Evolutionary conservation across 2,329 filamentous ascomycete species (phyloP).

Genomic region (Aureobasidium sp.): DNA sequence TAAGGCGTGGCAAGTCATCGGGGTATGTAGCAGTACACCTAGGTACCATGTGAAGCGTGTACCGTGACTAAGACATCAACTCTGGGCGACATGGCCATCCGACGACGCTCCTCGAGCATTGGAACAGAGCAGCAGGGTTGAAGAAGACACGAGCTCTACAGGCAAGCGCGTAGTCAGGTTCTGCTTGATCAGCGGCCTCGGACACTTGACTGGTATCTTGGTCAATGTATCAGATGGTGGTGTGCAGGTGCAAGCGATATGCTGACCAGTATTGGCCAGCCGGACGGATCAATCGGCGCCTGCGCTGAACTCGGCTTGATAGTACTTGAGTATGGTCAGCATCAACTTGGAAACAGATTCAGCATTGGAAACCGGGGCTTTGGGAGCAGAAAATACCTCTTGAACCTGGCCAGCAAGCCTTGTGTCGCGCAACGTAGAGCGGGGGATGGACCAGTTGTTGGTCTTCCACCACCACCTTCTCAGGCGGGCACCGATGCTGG

Average conservation of each 20-base stretch:
- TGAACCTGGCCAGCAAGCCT: slow-evolving; percentile 30
- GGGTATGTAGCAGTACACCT: neutral
- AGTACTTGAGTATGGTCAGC: slow-evolving; percentile 20
- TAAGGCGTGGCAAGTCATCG: neutral
- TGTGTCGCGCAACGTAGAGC: slow-evolving; percentile 23
- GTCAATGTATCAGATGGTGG: too few relatives aligned
- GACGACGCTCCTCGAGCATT: too few relatives aligned
- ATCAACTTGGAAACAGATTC: slow-evolving; percentile 14
- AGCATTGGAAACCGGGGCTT: neutral
- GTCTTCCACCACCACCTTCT: slow-evolving; percentile 92
- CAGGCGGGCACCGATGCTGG: slow-evolving; percentile 66
- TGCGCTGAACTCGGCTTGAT: slow-evolving; percentile 22
- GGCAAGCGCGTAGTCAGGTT: too few relatives aligned
- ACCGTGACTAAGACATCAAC: neutral
- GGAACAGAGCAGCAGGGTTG: too few relatives aligned
- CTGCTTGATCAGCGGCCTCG: too few relatives aligned
- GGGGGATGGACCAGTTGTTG: slow-evolving; percentile 77
- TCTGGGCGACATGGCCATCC: neutral
- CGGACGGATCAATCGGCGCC: slow-evolving; percentile 21
- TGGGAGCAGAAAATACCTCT: slow-evolving; percentile 28
- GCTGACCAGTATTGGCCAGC: neutral
- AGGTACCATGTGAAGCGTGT: neutral
- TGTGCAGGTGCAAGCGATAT: neutral
- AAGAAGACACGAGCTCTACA: too few relatives aligned
- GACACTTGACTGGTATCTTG: too few relatives aligned